Evolutionary conservation across 768 basidiomycete species (phyloP), one percentile per base, ranked within the genome.

Genomic region (Suillus paluster): DNA sequence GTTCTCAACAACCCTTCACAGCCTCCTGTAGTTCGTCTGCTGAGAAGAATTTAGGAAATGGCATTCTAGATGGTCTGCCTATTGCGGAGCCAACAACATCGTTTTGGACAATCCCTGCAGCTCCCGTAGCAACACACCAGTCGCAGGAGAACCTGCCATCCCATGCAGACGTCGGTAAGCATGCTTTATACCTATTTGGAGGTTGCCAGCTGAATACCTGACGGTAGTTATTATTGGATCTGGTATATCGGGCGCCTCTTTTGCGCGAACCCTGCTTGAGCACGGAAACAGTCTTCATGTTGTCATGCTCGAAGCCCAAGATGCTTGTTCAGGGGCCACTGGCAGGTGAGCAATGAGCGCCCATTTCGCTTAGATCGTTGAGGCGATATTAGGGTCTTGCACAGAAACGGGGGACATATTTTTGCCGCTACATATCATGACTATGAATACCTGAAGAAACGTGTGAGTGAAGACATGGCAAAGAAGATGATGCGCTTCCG

Each of bases 281-380:
- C 59, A 66, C 49, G 12, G 65, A 59, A 56, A 68, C 19, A 34
- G 58, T 61, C 41, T 76, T 62, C 68, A 69, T 30, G 72, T 90
- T 5, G 80, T 87, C 50, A 79, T 89, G 63, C 70, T 90, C 30
- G 89, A 90, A 68, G 89, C 88, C 19, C 73, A 88, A 33, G 85
- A 87, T 23, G 69, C 78, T 4, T 85, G 84, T 66, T 82, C 81
- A 3, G 84, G 84, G 0, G 84, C 84, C 10, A 84, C 84, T 0
- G 84, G 79, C 46, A 79, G 82, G 82, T 80, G 64, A 21, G 79
- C 69, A 30, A 38, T 23, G 19, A 25, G 54, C 54, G 38, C 54
- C 33, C 33, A n/a, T 58, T n/a, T 55, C 57, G 45, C 52, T 33
- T 25, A 58, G 27, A 11, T 23, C 27, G 5, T 27, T 25, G 54